phyloP scores from a whole-genome alignment of 352 stramenopile genomes.

The Hyaloperonospora arabidopsidis region DNA sequence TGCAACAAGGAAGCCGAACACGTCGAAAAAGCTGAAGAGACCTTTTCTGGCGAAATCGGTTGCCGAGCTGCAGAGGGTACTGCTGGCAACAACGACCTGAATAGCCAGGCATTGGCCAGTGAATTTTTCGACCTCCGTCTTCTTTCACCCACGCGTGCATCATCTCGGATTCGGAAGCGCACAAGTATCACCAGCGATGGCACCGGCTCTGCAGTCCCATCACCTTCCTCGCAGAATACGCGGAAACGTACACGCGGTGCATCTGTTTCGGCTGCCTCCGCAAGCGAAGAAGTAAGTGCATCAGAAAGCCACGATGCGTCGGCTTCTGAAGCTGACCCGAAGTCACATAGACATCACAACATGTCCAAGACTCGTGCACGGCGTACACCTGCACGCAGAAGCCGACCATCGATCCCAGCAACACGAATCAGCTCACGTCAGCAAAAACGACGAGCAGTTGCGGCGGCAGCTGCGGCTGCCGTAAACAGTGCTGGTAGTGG shows the following conservation, averaged over 20 bases:
- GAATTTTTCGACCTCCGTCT: slow-evolving; percentile 5
- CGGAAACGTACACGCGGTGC: slow-evolving; percentile 32
- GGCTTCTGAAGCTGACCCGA: slow-evolving; percentile 39
- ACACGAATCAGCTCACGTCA: slow-evolving; percentile 64
- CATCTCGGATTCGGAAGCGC: slow-evolving; percentile 37
- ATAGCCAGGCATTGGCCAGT: slow-evolving; percentile 5
- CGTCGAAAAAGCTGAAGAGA: slow-evolving; percentile 1
- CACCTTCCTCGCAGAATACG: slow-evolving; percentile 17
- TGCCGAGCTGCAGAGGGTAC: background rate
- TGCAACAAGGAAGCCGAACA: slow-evolving; percentile 1
- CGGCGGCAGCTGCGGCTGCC: slow-evolving; percentile 27
- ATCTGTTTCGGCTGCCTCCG: slow-evolving; percentile 28
- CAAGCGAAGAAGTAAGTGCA: slow-evolving; percentile 46
- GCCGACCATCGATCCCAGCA: slow-evolving; percentile 36
- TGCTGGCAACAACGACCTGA: slow-evolving; percentile 11
- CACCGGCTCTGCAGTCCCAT: slow-evolving; percentile 23
- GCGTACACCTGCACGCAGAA: slow-evolving; percentile 31
- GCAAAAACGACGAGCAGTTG: slow-evolving; percentile 42
- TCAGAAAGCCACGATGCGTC: slow-evolving; percentile 56
- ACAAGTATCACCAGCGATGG: slow-evolving; percentile 29
- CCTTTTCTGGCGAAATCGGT: background rate
- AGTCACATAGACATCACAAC: slow-evolving; percentile 22
- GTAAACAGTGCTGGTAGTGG: slow-evolving; percentile 24
- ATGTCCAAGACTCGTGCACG: slow-evolving; percentile 26
- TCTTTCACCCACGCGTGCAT: slow-evolving; percentile 43